Percentiles rank a stretch among this genome's conserved stretches.
These are phyloP conservation scores for Paramecium octaurelia DNA, from an alignment of 73 alveolate genomes.

Conservation along the genomic window DNA sequence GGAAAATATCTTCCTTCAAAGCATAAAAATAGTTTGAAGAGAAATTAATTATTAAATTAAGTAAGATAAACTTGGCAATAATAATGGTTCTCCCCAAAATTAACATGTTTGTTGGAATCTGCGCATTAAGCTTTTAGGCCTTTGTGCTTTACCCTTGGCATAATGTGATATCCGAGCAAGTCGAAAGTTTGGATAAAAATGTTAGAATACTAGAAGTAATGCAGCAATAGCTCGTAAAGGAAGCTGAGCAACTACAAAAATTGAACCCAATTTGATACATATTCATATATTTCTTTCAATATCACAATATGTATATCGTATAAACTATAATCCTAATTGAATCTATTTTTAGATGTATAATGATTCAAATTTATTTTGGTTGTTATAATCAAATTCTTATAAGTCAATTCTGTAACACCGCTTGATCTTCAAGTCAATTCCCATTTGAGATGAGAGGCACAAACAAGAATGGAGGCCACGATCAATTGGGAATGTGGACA, in stretches of 20 bases:
- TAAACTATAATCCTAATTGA: neutral
- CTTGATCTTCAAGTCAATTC: neutral
- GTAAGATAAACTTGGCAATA: neutral
- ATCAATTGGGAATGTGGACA: neutral
- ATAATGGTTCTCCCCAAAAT: constrained; percentile 39
- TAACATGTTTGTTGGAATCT: neutral
- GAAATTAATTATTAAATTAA: neutral
- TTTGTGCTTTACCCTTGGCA: constrained; percentile 23
- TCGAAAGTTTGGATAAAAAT: neutral
- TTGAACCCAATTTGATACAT: neutral
- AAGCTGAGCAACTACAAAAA: constrained; percentile 20
- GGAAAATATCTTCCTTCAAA: neutral
- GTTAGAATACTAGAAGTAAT: neutral
- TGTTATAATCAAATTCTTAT: neutral
- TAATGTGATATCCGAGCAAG: neutral
- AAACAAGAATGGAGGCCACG: neutral
- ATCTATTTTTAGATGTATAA: neutral
- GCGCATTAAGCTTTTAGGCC: constrained; percentile 21
- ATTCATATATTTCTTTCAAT: neutral
- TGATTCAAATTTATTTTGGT: neutral
- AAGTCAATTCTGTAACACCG: neutral
- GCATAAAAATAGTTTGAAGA: neutral
- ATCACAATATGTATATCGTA: neutral
- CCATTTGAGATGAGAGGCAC: neutral
- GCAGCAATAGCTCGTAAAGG: neutral